phyloP scores from a whole-genome alignment of 2,329 filamentous ascomycete species.

The Neonectria coccinea region DNA sequence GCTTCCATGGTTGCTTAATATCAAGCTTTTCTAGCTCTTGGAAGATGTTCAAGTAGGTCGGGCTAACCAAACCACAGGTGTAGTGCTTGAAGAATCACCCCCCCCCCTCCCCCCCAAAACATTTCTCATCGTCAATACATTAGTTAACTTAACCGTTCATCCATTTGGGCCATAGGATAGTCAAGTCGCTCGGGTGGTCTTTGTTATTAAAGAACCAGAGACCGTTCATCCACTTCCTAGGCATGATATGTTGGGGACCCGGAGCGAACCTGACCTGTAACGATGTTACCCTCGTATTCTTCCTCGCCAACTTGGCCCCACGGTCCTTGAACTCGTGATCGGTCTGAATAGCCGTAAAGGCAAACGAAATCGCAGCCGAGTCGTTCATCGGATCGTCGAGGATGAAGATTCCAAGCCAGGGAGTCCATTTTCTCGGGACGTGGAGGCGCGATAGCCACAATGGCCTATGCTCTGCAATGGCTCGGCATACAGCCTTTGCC shows the following conservation, averaged over 20 bases:
- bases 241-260: background rate
- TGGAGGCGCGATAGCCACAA: slow-evolving; percentile 1
- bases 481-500: slow-evolving; percentile 2
- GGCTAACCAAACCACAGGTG: background rate
- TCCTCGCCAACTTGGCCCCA: slow-evolving; percentile 8
- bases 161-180: slow-evolving; percentile 2
- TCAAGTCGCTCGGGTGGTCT: background rate
- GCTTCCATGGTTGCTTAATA: no score
- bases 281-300: slow-evolving; percentile 7
- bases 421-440: background rate
- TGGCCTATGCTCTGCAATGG: slow-evolving; percentile 4
- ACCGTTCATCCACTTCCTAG: slow-evolving; percentile 10
- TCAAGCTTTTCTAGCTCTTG: no score
- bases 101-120: no score
- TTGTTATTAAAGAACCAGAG: slow-evolving; percentile 8
- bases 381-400: background rate
- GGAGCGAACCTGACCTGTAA: slow-evolving; percentile 1
- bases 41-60: no score
- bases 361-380: background rate
- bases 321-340: slow-evolving; percentile 10
- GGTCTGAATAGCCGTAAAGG: slow-evolving; percentile 1
- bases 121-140: no score
- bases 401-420: slow-evolving; percentile 3
- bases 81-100: no score
- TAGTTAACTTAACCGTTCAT: background rate